These are phyloP conservation scores for Debaryomyces udenii DNA, from an alignment of 1,139 yeast species.

Conservation along the genomic window DNA sequence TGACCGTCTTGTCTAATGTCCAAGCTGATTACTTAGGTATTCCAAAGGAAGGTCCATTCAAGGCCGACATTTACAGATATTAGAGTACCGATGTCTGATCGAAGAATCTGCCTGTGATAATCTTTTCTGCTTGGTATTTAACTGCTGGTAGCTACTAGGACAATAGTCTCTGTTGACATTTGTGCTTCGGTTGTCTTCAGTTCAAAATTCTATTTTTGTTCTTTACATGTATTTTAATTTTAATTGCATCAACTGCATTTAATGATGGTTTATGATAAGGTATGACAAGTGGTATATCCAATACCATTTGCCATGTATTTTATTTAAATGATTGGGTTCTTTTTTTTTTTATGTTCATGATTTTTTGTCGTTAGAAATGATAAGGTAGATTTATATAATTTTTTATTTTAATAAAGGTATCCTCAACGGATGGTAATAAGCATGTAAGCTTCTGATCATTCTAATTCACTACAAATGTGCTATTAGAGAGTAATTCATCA, in stretches of 20 bases:
- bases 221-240: slow-evolving; percentile 17
- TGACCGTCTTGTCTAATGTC: slow-evolving; percentile 72
- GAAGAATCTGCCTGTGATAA: slow-evolving; percentile 17
- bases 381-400: slow-evolving; percentile 25
- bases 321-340: slow-evolving; percentile 18
- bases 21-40: slow-evolving; percentile 97
- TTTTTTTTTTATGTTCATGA: slow-evolving; percentile 15
- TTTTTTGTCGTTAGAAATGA: slow-evolving; percentile 20
- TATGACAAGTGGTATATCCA: slow-evolving; percentile 15
- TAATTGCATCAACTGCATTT: slow-evolving; percentile 56
- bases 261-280: slow-evolving; percentile 27
- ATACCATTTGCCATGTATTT: slow-evolving; percentile 17
- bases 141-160: not conserved
- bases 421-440: slow-evolving; percentile 39
- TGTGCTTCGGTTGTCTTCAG: not conserved
- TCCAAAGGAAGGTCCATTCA: slow-evolving; percentile 95
- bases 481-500: too few relatives aligned
- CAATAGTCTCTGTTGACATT: not conserved
- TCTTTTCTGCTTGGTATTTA: slow-evolving; percentile 13
- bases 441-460: too few relatives aligned
- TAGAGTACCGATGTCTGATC: slow-evolving; percentile 37
- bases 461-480: too few relatives aligned
- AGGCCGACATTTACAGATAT: slow-evolving; percentile 98
- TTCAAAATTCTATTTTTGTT: slow-evolving; percentile 8
- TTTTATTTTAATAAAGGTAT: slow-evolving; percentile 32